A percentile compares a stretch with the other conserved stretches of the same genome.
Conservation (phyloP, 1,284 basidiomycete genomes). For the Sanguinoderma infundibulare region DNA sequence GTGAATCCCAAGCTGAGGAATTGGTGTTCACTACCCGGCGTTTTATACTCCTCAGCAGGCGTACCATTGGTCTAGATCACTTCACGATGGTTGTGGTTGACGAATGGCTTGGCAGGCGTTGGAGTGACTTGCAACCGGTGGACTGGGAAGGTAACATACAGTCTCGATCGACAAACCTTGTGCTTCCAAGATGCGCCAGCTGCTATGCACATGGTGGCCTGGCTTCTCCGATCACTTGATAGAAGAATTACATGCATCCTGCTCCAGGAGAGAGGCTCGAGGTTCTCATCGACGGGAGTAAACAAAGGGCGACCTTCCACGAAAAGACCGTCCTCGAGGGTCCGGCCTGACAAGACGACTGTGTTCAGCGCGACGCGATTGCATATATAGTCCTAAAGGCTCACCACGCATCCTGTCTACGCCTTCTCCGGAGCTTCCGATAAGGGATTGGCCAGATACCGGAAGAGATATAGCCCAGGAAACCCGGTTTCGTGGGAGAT, state of each 20-base stretch:
- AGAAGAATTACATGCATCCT: constrained; percentile 10
- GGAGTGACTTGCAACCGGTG: constrained; percentile 9
- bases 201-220: constrained; percentile 17
- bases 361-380: constrained; percentile 11
- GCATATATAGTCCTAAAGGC: constrained; percentile 18
- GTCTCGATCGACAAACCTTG: constrained; percentile 7
- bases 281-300: constrained; percentile 14
- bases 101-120: constrained; percentile 9
- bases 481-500: constrained; percentile 3
- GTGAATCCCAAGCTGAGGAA: constrained; percentile 19
- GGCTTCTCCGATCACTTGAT: constrained; percentile 23
- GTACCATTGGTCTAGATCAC: neutral
- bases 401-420: neutral
- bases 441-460: constrained; percentile 14
- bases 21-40: neutral
- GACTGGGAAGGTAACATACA: constrained; percentile 7
- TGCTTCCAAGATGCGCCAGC: constrained; percentile 1
- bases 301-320: constrained; percentile 3
- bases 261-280: neutral
- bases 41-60: constrained; percentile 15
- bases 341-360: neutral
- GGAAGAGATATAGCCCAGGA: constrained; percentile 3
- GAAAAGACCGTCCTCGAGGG: constrained; percentile 4
- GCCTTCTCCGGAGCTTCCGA: constrained; percentile 13
- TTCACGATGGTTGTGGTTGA: constrained; percentile 3